These are phyloP conservation scores for Trichophyton simii DNA, from an alignment of 2,329 filamentous ascomycete genomes.

Conservation along the genomic window DNA sequence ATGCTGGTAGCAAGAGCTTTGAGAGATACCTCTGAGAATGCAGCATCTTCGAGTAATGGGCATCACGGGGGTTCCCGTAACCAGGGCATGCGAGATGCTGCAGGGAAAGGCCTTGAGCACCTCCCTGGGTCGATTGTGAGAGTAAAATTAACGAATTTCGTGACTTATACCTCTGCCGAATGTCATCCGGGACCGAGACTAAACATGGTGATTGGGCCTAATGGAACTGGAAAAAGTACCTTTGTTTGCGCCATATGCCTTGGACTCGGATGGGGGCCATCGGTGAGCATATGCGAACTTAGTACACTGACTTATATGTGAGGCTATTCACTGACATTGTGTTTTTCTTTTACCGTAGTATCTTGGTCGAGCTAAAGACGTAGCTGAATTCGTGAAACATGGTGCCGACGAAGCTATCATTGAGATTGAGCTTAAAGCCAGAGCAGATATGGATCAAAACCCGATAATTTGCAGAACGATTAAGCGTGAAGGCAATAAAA, in stretches of 20 bases:
- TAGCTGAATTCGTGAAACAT: conserved; percentile 89
- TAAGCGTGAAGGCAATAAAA: conserved; percentile 66
- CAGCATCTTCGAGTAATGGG: not conserved
- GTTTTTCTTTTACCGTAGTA: conserved; percentile 34
- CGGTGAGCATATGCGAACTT: conserved; percentile 25
- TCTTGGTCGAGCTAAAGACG: conserved; percentile 70
- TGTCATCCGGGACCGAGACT: conserved; percentile 83
- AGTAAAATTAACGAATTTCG: conserved; percentile 76
- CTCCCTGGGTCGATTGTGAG: conserved; percentile 78
- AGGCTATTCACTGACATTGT: not conserved
- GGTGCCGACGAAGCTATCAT: conserved; percentile 64
- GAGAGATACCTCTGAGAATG: not conserved
- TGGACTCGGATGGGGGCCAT: conserved; percentile 71
- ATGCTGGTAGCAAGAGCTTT: not conserved
- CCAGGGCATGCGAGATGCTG: not conserved
- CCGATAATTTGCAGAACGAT: conserved; percentile 65
- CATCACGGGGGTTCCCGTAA: not conserved
- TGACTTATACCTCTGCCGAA: conserved; percentile 86
- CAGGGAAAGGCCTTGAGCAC: conserved; percentile 12
- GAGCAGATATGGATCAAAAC: conserved; percentile 46
- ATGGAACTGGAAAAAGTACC: conserved; percentile 95
- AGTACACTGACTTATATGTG: not conserved
- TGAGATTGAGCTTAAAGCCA: conserved; percentile 76
- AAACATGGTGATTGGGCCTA: conserved; percentile 99
- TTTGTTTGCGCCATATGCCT: conserved; percentile 93